These are phyloP conservation scores for Cryptosporidium xiaoi DNA, from an alignment of 169 alveolate genomes.

Conservation along the genomic window DNA sequence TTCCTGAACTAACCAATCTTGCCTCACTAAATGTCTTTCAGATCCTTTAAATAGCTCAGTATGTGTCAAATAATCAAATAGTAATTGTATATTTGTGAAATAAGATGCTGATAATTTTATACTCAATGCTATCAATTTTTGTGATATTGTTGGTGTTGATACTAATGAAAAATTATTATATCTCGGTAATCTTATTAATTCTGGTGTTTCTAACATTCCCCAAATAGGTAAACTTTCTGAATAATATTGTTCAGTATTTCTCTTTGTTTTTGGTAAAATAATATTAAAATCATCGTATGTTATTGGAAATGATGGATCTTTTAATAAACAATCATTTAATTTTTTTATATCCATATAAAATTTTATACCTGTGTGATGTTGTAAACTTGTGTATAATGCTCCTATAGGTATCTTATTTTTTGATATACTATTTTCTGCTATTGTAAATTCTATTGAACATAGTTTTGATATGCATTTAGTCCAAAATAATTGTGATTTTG, in stretches of 20 bases:
- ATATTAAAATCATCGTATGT: conserved; percentile 57
- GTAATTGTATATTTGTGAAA: conserved; percentile 50
- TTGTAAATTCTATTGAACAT: conserved; percentile 51
- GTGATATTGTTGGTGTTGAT: conserved; percentile 74
- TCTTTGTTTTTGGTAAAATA: conserved; percentile 38
- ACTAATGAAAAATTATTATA: conserved; percentile 59
- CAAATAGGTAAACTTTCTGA: conserved; percentile 72
- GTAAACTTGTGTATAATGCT: conserved; percentile 32
- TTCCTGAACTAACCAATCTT: conserved; percentile 71
- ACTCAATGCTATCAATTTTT: conserved; percentile 57
- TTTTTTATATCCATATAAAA: conserved; percentile 51
- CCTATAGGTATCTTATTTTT: conserved; percentile 60
- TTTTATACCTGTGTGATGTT: conserved; percentile 60
- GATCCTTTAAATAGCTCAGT: conserved; percentile 51
- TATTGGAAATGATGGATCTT: conserved; percentile 53
- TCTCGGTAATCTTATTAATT: conserved; percentile 59
- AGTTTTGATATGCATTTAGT: conserved; percentile 54
- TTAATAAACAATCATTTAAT: conserved; percentile 15
- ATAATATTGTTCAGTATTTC: conserved; percentile 39
- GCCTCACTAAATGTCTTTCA: conserved; percentile 63
- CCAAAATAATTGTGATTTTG: conserved; percentile 70
- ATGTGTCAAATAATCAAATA: conserved; percentile 55
- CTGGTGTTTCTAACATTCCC: conserved; percentile 64
- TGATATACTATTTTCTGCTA: conserved; percentile 53
- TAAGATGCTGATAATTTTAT: conserved; percentile 61